Conservation (phyloP, 768 basidiomycete genomes). For the Chiua virens region DNA sequence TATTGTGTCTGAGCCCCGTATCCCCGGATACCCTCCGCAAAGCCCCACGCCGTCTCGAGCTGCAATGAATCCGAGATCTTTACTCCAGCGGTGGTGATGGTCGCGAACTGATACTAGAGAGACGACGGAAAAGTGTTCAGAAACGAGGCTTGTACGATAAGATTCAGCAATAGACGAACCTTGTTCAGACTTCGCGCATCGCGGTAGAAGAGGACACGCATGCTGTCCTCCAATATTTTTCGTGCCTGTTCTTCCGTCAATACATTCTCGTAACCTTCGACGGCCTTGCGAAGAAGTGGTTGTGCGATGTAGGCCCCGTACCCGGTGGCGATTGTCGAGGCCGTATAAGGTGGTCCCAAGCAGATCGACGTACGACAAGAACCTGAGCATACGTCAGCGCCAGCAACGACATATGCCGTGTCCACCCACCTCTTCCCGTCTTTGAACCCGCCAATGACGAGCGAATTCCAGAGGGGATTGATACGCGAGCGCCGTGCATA, state of each 20-base stretch:
- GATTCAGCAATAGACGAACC: conserved; percentile 42
- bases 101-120: conserved; percentile 90
- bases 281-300: conserved; percentile 86
- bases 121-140: not conserved
- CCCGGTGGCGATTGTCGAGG: conserved; percentile 92
- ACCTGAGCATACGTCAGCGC: conserved; percentile 46
- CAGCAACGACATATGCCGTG: not conserved
- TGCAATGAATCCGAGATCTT: conserved; percentile 75
- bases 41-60: conserved; percentile 82
- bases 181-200: conserved; percentile 96
- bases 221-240: conserved; percentile 76
- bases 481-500: conserved; percentile 86
- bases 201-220: conserved; percentile 94
- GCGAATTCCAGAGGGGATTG: conserved; percentile 92
- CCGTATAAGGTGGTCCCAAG: conserved; percentile 94
- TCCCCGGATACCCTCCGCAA: conserved; percentile 89
- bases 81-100: conserved; percentile 74
- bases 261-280: conserved; percentile 75
- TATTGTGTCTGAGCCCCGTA: conserved; percentile 92
- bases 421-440: conserved; percentile 68
- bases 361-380: conserved; percentile 92
- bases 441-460: conserved; percentile 90
- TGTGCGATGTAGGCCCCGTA: conserved; percentile 93
- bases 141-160: not conserved
- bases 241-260: conserved; percentile 80